Conservation (phyloP, 495 filamentous ascomycete species). For the Daldinia childiae region DNA sequence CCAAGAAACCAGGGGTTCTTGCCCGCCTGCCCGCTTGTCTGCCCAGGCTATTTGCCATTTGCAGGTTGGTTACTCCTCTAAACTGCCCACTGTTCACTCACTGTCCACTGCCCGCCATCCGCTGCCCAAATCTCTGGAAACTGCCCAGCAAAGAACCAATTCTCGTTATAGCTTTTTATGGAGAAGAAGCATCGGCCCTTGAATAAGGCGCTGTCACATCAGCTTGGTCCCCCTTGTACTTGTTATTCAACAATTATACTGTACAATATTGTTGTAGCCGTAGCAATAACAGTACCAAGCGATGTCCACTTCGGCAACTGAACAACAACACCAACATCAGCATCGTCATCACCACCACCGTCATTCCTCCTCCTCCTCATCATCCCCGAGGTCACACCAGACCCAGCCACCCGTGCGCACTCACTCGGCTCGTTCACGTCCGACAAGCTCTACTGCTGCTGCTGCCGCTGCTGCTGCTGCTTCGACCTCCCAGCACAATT, state of each 20-base stretch:
- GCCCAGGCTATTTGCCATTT: conserved; percentile 1
- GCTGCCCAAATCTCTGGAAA: conserved; percentile 30
- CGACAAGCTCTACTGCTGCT: conserved; percentile 36
- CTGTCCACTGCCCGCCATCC: not conserved
- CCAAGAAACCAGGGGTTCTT: not conserved
- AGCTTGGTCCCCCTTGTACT: conserved; percentile 15
- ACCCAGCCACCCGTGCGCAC: conserved; percentile 36
- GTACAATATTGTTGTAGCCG: conserved; percentile 25
- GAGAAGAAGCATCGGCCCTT: conserved; percentile 30
- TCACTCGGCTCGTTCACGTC: conserved; percentile 48
- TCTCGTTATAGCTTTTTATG: conserved; percentile 33
- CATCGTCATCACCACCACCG: conserved; percentile 24
- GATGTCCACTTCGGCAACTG: conserved; percentile 42
- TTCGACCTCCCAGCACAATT: conserved; percentile 33
- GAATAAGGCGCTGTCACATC: conserved; percentile 27
- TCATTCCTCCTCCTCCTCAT: conserved; percentile 25
- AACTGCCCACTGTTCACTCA: not conserved
- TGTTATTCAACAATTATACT: conserved; percentile 31
- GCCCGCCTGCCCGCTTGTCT: not conserved
- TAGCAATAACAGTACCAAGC: conserved; percentile 28
- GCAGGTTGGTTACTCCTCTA: not conserved
- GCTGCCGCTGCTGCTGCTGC: conserved; percentile 11
- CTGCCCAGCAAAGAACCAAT: conserved; percentile 13
- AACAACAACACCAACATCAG: conserved; percentile 34
- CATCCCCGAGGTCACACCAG: conserved; percentile 37